Percentiles rank a stretch among this genome's conserved stretches.
Conservation (phyloP, 306 rosid species). For the Prinsepia uniflora region DNA sequence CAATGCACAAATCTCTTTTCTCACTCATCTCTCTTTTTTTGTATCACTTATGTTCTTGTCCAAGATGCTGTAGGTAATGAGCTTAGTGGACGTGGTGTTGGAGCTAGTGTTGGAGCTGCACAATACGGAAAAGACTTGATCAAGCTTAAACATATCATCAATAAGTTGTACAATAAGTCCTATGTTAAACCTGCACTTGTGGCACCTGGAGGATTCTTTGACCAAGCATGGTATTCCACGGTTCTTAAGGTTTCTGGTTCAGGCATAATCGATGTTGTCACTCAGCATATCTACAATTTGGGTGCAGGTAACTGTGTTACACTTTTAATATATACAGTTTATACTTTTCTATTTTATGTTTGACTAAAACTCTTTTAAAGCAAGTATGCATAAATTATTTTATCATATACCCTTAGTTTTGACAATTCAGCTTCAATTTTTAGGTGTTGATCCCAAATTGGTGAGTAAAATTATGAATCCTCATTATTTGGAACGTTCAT, state of each 20-base stretch:
- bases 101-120: constrained; percentile 66
- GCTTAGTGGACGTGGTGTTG: constrained; percentile 79
- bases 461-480: constrained; percentile 66
- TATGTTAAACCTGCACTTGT: constrained; percentile 53
- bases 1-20: constrained; percentile 20
- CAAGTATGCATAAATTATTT: neutral
- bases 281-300: constrained; percentile 84
- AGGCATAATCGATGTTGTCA: constrained; percentile 50
- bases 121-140: constrained; percentile 85
- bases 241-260: constrained; percentile 79
- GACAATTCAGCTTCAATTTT: constrained; percentile 10
- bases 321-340: neutral
- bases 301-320: constrained; percentile 65
- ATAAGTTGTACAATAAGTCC: constrained; percentile 45
- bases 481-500: constrained; percentile 43
- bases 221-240: constrained; percentile 61
- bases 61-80: constrained; percentile 65
- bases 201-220: constrained; percentile 94
- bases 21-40: constrained; percentile 8
- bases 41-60: constrained; percentile 26
- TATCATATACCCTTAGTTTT: constrained; percentile 7
- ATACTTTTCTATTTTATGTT: neutral
- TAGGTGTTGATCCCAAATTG: constrained; percentile 66
- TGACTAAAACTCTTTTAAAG: neutral
- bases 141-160: constrained; percentile 49